Evolutionary conservation across 2,329 filamentous ascomycete genomes (phyloP).

Genomic region (Diaporthe capsici): DNA sequence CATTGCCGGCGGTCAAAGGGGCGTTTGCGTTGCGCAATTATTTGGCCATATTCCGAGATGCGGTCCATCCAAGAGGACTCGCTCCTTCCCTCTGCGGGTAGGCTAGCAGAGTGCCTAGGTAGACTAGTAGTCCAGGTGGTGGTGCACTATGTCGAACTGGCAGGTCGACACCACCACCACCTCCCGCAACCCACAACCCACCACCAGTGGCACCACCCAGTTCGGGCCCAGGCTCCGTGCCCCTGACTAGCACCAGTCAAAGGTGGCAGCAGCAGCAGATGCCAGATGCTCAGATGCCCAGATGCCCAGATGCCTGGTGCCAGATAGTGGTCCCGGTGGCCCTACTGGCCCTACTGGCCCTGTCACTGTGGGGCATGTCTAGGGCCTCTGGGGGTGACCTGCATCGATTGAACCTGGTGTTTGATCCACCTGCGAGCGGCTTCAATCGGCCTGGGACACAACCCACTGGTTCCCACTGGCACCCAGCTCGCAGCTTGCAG

Average conservation of each 20-base stretch:
- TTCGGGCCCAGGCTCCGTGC: background rate
- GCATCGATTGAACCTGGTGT: conserved; percentile 20
- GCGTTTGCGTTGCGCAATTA: conserved; percentile 9
- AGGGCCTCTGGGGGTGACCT: conserved; percentile 1
- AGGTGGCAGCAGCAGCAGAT: background rate
- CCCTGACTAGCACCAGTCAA: conserved; percentile 1
- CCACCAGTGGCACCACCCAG: conserved; percentile 8
- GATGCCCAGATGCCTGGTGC: background rate
- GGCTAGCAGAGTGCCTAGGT: background rate
- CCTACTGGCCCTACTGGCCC: background rate
- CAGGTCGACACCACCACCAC: background rate
- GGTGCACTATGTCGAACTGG: background rate
- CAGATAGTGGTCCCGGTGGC: background rate
- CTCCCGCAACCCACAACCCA: background rate
- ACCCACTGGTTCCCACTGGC: background rate
- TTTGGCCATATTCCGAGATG: conserved; percentile 10
- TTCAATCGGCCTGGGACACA: conserved; percentile 17
- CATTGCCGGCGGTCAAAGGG: conserved; percentile 7
- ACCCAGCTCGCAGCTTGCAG: background rate
- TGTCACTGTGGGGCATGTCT: background rate
- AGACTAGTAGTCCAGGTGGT: background rate
- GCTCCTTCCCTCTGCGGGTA: background rate
- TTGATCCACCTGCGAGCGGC: conserved; percentile 12
- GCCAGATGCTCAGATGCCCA: background rate
- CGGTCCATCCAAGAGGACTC: background rate